phyloP scores from a whole-genome alignment of 768 basidiomycete genomes.

The Boletus edulis region DNA sequence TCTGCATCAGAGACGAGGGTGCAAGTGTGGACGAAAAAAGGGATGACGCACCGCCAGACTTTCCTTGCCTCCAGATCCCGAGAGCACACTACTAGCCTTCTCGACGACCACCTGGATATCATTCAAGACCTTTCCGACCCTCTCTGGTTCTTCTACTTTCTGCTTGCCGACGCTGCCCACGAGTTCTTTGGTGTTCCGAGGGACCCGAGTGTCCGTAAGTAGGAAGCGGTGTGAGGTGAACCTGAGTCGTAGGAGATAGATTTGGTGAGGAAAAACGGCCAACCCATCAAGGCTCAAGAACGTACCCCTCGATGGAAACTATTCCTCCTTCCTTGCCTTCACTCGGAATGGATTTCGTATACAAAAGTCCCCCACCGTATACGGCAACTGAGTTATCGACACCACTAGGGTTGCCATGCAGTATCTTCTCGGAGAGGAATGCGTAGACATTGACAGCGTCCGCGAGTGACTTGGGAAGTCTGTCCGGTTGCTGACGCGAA shows the following conservation, averaged over 20 bases:
- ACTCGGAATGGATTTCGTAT: conserved; percentile 62
- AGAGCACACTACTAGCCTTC: conserved; percentile 72
- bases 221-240: conserved; percentile 91
- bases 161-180: conserved; percentile 85
- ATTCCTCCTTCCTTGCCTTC: conserved; percentile 75
- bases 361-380: conserved; percentile 89
- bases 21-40: background rate
- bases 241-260: conserved; percentile 37
- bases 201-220: conserved; percentile 89
- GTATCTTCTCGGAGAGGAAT: conserved; percentile 91
- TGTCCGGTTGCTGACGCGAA: conserved; percentile 43
- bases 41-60: conserved; percentile 53
- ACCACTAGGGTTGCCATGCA: conserved; percentile 97
- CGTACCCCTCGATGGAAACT: conserved; percentile 83
- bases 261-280: conserved; percentile 3
- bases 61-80: conserved; percentile 40
- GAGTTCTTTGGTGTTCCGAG: conserved; percentile 91
- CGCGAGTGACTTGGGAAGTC: conserved; percentile 60
- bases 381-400: conserved; percentile 95
- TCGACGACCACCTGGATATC: conserved; percentile 85
- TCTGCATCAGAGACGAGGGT: background rate
- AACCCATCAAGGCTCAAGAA: background rate
- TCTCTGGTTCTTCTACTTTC: conserved; percentile 80
- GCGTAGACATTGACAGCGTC: conserved; percentile 91
- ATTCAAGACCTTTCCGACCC: conserved; percentile 72